Evolutionary conservation across 108 stramenopile genomes (phyloP), one percentile per base, ranked within the genome.

Genomic region (Chaetoceros muelleri): DNA sequence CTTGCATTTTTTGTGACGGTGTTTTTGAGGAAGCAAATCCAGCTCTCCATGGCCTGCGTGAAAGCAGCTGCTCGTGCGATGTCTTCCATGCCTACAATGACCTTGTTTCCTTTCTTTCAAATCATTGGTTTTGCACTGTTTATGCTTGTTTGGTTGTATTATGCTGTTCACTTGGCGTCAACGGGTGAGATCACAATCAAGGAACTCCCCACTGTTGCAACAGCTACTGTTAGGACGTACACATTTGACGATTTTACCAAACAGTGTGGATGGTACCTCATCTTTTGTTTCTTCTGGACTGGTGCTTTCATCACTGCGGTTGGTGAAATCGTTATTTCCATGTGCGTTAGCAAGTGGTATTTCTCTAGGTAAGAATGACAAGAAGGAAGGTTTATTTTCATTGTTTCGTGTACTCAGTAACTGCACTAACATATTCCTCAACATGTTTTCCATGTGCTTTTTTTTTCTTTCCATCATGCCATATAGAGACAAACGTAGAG

Each of bases 221-320:
- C 25, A 8, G 20, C 24, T 49, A 48, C 34, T 13, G 49, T 77
- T 26, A 66, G 84, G 30, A 48, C 30, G 46, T 82, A 70, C 58
- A 65, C 60, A 55, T 87, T 75, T 60, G 62, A 73, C 22, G 71
- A 74, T 46, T 66, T 65, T 67, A 60, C 73, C 21, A 50, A 65
- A 19, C 19, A 71, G 0, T 64, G 67, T 55, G 82, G 68, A 23
- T 86, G 81, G 85, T 97, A 85, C 71, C 58, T 96, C 46, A 58
- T 97, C 5, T 97, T 97, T 65, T 74, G 78, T 65, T 87, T 78
- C 48, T 95, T 95, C 64, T 97, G 96, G 96, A 84, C 92, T 8
- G 75, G 81, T 7, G 78, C 90, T 69, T 97, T 96, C 64, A 82
- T 97, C 49, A 61, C 91, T 21, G 94, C 96, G 17, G 13, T 95